Percentiles rank a stretch among this genome's conserved stretches.
phyloP scores from a whole-genome alignment of 2,329 filamentous ascomycete species.

The Microdochium bolleyi region DNA sequence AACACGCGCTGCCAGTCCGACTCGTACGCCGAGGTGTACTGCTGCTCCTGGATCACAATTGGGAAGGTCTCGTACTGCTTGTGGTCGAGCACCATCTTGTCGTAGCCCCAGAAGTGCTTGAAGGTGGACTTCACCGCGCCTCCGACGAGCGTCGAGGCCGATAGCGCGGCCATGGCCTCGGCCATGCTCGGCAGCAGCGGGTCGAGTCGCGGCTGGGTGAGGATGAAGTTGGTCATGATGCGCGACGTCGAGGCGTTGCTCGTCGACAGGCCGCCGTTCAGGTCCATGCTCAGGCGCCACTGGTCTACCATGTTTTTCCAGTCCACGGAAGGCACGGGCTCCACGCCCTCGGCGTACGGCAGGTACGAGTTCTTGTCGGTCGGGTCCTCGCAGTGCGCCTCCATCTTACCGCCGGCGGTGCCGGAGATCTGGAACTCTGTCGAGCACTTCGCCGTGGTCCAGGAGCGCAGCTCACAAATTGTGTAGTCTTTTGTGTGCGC shows the following conservation, averaged over 20 bases:
- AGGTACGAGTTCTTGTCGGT: slow-evolving; percentile 47
- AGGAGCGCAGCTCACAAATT: slow-evolving; percentile 60
- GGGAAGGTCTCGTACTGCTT: slow-evolving; percentile 51
- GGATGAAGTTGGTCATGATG: slow-evolving; percentile 47
- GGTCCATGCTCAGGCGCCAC: slow-evolving; percentile 46
- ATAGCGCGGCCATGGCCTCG: slow-evolving; percentile 65
- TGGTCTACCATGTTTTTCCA: slow-evolving; percentile 47
- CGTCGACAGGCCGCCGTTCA: slow-evolving; percentile 46
- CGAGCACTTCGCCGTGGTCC: slow-evolving; percentile 56
- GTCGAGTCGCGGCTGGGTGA: slow-evolving; percentile 31
- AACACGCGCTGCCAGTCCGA: slow-evolving; percentile 57
- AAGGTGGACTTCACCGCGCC: slow-evolving; percentile 53
- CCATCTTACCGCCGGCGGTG: slow-evolving; percentile 48
- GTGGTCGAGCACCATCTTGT: slow-evolving; percentile 28
- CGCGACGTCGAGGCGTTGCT: slow-evolving; percentile 51
- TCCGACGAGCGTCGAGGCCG: slow-evolving; percentile 57
- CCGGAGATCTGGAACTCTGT: slow-evolving; percentile 52
- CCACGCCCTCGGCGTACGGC: slow-evolving; percentile 25
- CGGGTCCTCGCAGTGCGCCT: slow-evolving; percentile 51
- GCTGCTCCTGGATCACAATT: slow-evolving; percentile 53
- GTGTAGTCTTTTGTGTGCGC: slow-evolving; percentile 41
- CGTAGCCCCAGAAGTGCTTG: slow-evolving; percentile 44
- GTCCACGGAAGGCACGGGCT: slow-evolving; percentile 28
- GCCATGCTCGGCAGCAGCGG: slow-evolving; percentile 56
- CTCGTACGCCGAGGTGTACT: slow-evolving; percentile 62